A percentile compares a stretch with the other conserved stretches of the same genome.
Evolutionary conservation across 352 stramenopile species (phyloP).

Genomic region (Phytopythium vexans): DNA sequence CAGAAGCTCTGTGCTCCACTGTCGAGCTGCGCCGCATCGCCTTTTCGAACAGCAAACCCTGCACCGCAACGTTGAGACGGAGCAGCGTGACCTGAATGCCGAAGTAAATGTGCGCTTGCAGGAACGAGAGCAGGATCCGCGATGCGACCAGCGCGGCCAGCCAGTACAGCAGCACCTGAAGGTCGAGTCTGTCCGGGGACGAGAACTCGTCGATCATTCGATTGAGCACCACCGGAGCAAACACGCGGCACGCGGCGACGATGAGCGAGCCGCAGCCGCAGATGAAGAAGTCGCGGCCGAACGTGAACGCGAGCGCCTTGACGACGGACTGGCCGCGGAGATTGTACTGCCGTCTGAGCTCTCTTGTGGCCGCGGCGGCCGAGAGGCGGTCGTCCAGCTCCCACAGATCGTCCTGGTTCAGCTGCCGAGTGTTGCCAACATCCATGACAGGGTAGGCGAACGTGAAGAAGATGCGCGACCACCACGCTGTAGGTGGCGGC

Average conservation of each 20-base stretch:
- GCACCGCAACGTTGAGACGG: constrained; percentile 15
- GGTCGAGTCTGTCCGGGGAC: constrained; percentile 6
- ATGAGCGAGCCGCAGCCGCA: constrained; percentile 7
- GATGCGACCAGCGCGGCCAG: constrained; percentile 20
- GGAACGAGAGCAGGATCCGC: constrained; percentile 19
- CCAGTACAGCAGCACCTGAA: constrained; percentile 11
- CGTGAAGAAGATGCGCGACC: constrained; percentile 4
- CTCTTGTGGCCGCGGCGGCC: not conserved
- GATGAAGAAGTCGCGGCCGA: constrained; percentile 7
- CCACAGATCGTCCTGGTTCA: constrained; percentile 8
- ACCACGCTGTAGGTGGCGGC: not conserved
- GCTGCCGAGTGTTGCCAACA: constrained; percentile 1
- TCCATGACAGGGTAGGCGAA: constrained; percentile 8
- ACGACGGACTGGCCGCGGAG: not conserved
- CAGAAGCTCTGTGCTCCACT: constrained; percentile 7
- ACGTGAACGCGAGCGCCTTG: constrained; percentile 2
- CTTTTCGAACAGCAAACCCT: constrained; percentile 27
- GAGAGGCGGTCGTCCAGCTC: not conserved
- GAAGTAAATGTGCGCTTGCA: constrained; percentile 13
- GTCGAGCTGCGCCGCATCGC: constrained; percentile 18
- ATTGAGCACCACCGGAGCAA: constrained; percentile 13
- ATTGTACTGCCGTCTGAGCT: not conserved
- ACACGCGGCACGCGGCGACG: constrained; percentile 7
- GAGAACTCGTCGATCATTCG: constrained; percentile 20
- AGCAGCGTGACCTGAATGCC: constrained; percentile 16